Percentiles rank a stretch among this genome's conserved stretches.
phyloP scores from a whole-genome alignment of 2,329 filamentous ascomycete species.

The Alternaria burnsii region DNA sequence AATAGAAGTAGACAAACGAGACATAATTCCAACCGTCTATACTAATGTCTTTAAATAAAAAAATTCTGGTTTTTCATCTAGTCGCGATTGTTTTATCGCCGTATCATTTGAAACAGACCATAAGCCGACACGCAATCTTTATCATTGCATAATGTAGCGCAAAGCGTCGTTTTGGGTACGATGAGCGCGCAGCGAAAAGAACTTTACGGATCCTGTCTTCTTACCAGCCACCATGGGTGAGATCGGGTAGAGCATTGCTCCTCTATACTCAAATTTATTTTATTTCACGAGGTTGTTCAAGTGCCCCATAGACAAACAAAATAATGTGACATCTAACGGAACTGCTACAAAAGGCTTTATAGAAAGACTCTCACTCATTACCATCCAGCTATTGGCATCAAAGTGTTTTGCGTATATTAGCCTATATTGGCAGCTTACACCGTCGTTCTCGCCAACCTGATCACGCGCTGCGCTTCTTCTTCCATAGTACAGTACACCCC shows the following conservation, averaged over 20 bases:
- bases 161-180: too few relatives aligned
- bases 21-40: too few relatives aligned
- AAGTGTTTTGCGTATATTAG: background rate
- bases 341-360: background rate
- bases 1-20: too few relatives aligned
- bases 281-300: background rate
- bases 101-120: background rate
- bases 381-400: background rate
- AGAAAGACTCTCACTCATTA: background rate
- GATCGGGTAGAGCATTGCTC: background rate
- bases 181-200: too few relatives aligned
- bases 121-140: too few relatives aligned
- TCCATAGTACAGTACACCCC: background rate
- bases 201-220: too few relatives aligned
- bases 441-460: background rate
- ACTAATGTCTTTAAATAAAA: too few relatives aligned
- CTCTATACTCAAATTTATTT: background rate
- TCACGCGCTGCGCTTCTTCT: background rate
- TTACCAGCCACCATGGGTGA: background rate
- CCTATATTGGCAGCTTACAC: background rate
- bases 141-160: too few relatives aligned
- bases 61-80: too few relatives aligned
- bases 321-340: background rate
- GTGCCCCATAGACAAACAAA: background rate
- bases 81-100: too few relatives aligned